A percentile compares a stretch with the other conserved stretches of the same genome.
phyloP scores from a whole-genome alignment of 805 yeast genomes.

The Ogataea trehalophila region DNA sequence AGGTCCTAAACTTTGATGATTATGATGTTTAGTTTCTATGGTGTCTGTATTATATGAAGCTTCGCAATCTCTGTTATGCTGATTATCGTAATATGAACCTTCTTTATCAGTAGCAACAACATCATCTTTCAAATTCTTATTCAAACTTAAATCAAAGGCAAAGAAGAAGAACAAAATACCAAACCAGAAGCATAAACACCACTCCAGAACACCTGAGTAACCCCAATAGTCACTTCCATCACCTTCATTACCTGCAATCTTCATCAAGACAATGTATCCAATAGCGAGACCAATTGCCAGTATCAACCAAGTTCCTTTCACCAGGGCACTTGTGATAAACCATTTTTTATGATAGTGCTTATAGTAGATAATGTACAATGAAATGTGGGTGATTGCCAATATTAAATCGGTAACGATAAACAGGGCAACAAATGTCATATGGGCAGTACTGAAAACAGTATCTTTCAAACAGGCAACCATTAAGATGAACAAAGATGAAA shows the following conservation, averaged over 20 bases:
- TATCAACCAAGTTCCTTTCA: constrained; percentile 62
- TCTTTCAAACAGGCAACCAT: constrained; percentile 74
- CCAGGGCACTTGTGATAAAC: constrained; percentile 39
- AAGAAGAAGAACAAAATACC: constrained; percentile 62
- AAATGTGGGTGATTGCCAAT: constrained; percentile 39
- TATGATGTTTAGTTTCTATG: no score
- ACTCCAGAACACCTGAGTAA: constrained; percentile 67
- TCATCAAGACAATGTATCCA: constrained; percentile 47
- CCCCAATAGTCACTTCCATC: constrained; percentile 35
- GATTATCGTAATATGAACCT: background rate
- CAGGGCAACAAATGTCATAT: constrained; percentile 62
- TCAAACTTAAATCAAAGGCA: constrained; percentile 52
- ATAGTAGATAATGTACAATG: constrained; percentile 36
- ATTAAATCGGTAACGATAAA: constrained; percentile 67
- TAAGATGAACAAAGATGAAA: constrained; percentile 61
- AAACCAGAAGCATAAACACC: constrained; percentile 85
- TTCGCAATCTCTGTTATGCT: background rate
- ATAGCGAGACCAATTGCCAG: constrained; percentile 65
- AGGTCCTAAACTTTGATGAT: no score
- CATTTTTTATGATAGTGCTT: constrained; percentile 21
- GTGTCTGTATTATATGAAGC: background rate
- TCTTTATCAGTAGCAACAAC: constrained; percentile 4
- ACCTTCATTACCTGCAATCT: constrained; percentile 15
- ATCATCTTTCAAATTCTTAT: constrained; percentile 13
- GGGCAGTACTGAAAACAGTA: constrained; percentile 49